Conservation (phyloP, 2,329 filamentous ascomycete genomes). For the Ustulina deusta region DNA sequence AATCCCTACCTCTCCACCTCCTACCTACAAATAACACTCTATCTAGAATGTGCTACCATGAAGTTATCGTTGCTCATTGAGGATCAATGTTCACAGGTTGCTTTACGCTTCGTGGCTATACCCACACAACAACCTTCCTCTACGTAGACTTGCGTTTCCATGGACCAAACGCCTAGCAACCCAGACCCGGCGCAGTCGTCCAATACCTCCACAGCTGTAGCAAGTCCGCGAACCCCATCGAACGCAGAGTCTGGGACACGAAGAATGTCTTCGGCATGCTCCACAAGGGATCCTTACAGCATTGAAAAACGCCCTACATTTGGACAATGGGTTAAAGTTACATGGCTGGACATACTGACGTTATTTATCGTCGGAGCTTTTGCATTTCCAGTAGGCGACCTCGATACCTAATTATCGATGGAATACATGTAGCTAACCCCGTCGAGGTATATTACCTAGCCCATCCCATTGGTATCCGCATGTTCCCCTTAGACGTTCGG, state of each 20-base stretch:
- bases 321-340: constrained; percentile 66
- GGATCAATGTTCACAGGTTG: constrained; percentile 24
- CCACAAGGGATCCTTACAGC: constrained; percentile 25
- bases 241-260: constrained; percentile 15
- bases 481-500: constrained; percentile 33
- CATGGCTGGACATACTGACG: constrained; percentile 69
- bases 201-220: neutral
- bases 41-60: constrained; percentile 3
- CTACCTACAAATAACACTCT: neutral
- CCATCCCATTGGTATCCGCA: constrained; percentile 26
- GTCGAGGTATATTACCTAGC: constrained; percentile 40
- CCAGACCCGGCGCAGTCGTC: constrained; percentile 15
- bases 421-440: constrained; percentile 17
- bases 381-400: constrained; percentile 48
- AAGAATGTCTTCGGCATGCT: constrained; percentile 17
- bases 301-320: constrained; percentile 43
- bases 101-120: constrained; percentile 11
- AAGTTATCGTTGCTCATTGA: constrained; percentile 4
- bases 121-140: neutral
- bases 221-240: neutral
- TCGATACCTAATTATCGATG: neutral
- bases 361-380: constrained; percentile 67
- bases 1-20: constrained; percentile 21
- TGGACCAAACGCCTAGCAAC: constrained; percentile 19
- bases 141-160: neutral